Evolutionary conservation across 805 yeast species (phyloP).

Genomic region (Saccharomyces mikatae): DNA sequence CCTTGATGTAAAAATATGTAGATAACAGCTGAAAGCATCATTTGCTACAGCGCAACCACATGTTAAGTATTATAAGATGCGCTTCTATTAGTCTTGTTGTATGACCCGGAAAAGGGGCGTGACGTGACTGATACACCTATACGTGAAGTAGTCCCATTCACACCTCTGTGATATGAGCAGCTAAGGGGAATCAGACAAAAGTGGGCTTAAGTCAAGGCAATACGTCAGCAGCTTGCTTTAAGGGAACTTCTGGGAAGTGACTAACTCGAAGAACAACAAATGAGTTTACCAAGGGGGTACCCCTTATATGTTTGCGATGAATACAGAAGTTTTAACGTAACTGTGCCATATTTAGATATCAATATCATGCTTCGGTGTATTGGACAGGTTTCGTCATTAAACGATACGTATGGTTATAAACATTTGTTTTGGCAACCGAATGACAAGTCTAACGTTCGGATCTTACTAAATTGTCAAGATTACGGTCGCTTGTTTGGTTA

Average conservation of each 20-base stretch:
- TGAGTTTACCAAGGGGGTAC: background rate
- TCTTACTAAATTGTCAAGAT: background rate
- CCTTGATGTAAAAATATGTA: background rate
- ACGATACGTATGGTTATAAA: background rate
- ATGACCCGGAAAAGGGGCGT: background rate
- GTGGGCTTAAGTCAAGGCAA: background rate
- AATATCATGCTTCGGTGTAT: background rate
- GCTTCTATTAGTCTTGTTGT: background rate
- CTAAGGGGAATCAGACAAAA: background rate
- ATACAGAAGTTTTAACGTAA: background rate
- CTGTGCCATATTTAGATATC: background rate
- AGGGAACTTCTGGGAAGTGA: background rate
- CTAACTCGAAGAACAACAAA: background rate
- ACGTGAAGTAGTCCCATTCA: background rate
- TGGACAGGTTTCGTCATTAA: background rate
- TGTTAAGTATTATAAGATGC: background rate
- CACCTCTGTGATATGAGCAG: background rate
- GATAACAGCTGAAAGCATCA: background rate
- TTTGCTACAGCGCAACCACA: background rate
- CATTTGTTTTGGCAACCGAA: background rate
- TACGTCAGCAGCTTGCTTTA: background rate
- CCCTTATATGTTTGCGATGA: background rate
- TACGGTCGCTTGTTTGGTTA: background rate
- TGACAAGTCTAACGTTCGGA: background rate
- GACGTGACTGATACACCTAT: background rate